Conservation (phyloP, 208 protist genomes). For the Leishmania arabica region DNA sequence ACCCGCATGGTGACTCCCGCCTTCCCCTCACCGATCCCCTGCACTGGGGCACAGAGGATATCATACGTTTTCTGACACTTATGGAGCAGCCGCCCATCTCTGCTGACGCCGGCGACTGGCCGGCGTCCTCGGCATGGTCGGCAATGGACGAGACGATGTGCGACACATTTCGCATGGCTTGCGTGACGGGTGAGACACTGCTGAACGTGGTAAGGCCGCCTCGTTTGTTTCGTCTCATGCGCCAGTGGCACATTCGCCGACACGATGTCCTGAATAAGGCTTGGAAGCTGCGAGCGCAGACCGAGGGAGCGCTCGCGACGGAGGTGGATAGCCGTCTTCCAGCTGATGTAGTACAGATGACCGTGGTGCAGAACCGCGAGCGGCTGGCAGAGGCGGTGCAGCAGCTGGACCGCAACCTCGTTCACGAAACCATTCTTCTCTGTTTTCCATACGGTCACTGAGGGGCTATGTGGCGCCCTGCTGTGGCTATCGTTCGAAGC, state of each 20-base stretch:
- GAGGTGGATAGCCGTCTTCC: background rate
- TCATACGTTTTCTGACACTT: conserved; percentile 51
- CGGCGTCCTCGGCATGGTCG: background rate
- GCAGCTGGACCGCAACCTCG: conserved; percentile 44
- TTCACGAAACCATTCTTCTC: conserved; percentile 82
- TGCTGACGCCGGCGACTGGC: background rate
- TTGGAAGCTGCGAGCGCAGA: conserved; percentile 29
- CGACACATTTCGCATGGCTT: conserved; percentile 68
- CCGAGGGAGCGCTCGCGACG: background rate
- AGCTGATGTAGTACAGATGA: conserved; percentile 9
- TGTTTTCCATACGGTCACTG: conserved; percentile 74
- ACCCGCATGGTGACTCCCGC: conserved; percentile 43
- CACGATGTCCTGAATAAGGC: conserved; percentile 40
- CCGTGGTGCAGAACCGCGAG: conserved; percentile 11
- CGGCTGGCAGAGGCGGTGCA: conserved; percentile 52
- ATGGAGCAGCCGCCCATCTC: conserved; percentile 35
- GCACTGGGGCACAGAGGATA: conserved; percentile 64
- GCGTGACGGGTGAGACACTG: conserved; percentile 61
- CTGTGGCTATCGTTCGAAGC: background rate
- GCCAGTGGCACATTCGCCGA: conserved; percentile 76
- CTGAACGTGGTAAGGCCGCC: conserved; percentile 68
- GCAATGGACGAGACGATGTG: conserved; percentile 73
- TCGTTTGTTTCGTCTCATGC: conserved; percentile 75
- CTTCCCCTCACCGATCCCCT: conserved; percentile 67
- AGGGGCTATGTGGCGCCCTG: background rate